Evolutionary conservation across 306 rosid genomes (phyloP).

Genomic region (Castanea crenata): DNA sequence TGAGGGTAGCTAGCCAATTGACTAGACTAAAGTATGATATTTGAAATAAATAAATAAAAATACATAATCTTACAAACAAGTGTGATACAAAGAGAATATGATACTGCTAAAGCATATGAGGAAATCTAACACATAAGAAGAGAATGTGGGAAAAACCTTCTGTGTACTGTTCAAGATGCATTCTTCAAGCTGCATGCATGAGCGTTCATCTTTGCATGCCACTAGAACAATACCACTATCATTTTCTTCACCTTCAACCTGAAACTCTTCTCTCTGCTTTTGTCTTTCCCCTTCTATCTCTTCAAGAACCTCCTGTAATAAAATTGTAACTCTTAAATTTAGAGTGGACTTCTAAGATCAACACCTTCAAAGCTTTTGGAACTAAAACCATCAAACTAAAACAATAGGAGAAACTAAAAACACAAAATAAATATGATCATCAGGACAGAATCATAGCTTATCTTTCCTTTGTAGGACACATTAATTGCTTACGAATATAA

Average conservation of each 20-base stretch:
- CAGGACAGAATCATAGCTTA: conserved; percentile 8
- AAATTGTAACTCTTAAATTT: conserved; percentile 17
- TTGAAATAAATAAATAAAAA: not conserved
- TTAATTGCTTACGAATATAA: too few species aligned
- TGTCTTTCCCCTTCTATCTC: conserved; percentile 86
- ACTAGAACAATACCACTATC: conserved; percentile 72
- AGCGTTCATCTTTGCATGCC: conserved; percentile 94
- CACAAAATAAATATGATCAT: conserved; percentile 5
- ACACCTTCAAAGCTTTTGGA: conserved; percentile 11
- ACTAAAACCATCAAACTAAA: conserved; percentile 16
- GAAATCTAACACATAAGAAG: not conserved
- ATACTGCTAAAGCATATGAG: conserved; percentile 2
- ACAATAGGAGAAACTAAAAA: conserved; percentile 2
- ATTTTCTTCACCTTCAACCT: conserved; percentile 50
- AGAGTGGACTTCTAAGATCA: conserved; percentile 23
- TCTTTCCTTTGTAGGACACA: not conserved
- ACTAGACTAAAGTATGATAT: not conserved
- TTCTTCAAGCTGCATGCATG: conserved; percentile 91
- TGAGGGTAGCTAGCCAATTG: conserved; percentile 1
- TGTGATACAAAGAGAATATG: not conserved
- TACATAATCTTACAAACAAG: not conserved
- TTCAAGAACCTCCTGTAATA: conserved; percentile 81
- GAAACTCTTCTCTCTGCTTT: conserved; percentile 47
- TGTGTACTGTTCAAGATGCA: conserved; percentile 58
- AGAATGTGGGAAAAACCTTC: conserved; percentile 43